Evolutionary conservation across 192 early-diverging fungal genomes (phyloP).

Genomic region (Umbelopsis ramanniana): DNA sequence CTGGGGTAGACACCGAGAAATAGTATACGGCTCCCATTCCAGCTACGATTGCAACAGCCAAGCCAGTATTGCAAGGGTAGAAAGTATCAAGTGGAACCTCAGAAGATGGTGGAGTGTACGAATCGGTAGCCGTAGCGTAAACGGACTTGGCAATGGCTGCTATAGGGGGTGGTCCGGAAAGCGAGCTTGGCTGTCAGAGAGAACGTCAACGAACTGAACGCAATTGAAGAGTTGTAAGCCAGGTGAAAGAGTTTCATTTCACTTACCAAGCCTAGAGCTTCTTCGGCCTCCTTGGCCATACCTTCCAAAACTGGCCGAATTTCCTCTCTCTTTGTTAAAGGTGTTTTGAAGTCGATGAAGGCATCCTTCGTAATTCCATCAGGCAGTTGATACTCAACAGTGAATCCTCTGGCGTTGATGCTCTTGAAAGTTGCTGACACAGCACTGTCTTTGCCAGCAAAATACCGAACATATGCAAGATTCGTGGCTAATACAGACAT

Average conservation of each 20-base stretch:
- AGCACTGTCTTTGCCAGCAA: slow-evolving; percentile 33
- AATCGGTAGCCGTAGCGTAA: slow-evolving; percentile 26
- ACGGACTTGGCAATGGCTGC: slow-evolving; percentile 38
- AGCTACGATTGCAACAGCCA: neutral
- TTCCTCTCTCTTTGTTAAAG: slow-evolving; percentile 41
- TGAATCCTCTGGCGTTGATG: slow-evolving; percentile 41
- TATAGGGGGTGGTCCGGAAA: slow-evolving; percentile 41
- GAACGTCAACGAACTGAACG: neutral
- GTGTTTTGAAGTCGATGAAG: slow-evolving; percentile 35
- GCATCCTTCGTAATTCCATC: slow-evolving; percentile 32
- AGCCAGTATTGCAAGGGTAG: neutral
- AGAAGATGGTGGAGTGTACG: slow-evolving; percentile 16
- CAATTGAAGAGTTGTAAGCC: neutral
- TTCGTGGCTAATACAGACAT: slow-evolving; percentile 30
- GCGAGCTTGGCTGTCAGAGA: slow-evolving; percentile 35
- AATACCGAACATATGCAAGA: slow-evolving; percentile 48
- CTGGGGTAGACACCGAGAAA: neutral
- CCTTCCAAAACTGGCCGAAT: slow-evolving; percentile 45
- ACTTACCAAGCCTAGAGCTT: slow-evolving; percentile 46
- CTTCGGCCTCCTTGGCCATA: slow-evolving; percentile 54
- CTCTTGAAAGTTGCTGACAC: slow-evolving; percentile 42
- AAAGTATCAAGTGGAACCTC: slow-evolving; percentile 29
- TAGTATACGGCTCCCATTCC: slow-evolving; percentile 13
- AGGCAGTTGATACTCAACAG: slow-evolving; percentile 20
- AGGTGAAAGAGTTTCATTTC: neutral